Conservation (phyloP, 352 stramenopile species). For the Phytophthora nicotianae region DNA sequence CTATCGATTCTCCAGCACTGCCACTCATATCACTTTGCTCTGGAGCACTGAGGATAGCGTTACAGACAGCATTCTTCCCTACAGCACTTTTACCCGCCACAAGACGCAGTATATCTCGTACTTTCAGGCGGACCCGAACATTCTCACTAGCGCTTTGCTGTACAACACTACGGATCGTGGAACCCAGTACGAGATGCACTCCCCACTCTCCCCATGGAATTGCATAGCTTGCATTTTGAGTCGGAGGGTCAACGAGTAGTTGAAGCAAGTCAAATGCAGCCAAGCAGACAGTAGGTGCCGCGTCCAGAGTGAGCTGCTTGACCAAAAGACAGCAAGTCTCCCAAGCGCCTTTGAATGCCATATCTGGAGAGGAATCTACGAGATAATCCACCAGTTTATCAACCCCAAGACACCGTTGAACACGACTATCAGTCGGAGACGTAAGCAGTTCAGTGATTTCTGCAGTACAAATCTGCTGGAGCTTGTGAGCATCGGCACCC, state of each 20-base stretch:
- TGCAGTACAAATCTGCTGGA: slow-evolving; percentile 53
- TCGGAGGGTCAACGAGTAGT: slow-evolving; percentile 56
- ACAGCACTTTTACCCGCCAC: slow-evolving; percentile 52
- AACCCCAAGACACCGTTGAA: slow-evolving; percentile 56
- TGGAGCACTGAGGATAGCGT: slow-evolving; percentile 69
- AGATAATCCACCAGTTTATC: slow-evolving; percentile 63
- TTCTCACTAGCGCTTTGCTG: slow-evolving; percentile 73
- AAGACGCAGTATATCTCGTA: slow-evolving; percentile 51
- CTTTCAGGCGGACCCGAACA: slow-evolving; percentile 61
- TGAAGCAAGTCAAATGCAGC: slow-evolving; percentile 60
- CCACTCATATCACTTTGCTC: slow-evolving; percentile 58
- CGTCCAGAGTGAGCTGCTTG: slow-evolving; percentile 72
- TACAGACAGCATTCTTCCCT: slow-evolving; percentile 69
- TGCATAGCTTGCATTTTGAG: slow-evolving; percentile 36
- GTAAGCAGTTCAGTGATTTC: slow-evolving; percentile 65
- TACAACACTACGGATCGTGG: slow-evolving; percentile 73
- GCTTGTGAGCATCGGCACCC: slow-evolving; percentile 65
- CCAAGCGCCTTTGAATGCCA: slow-evolving; percentile 64
- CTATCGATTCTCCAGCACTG: slow-evolving; percentile 36
- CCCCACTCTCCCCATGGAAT: slow-evolving; percentile 85
- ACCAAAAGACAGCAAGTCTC: slow-evolving; percentile 71
- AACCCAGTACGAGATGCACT: slow-evolving; percentile 75
- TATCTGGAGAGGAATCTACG: slow-evolving; percentile 29
- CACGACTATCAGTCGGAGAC: slow-evolving; percentile 31
- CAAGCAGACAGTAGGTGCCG: slow-evolving; percentile 51